Conservation (phyloP, 176 grass and related monocot genomes). For the Triticum turgidum region DNA sequence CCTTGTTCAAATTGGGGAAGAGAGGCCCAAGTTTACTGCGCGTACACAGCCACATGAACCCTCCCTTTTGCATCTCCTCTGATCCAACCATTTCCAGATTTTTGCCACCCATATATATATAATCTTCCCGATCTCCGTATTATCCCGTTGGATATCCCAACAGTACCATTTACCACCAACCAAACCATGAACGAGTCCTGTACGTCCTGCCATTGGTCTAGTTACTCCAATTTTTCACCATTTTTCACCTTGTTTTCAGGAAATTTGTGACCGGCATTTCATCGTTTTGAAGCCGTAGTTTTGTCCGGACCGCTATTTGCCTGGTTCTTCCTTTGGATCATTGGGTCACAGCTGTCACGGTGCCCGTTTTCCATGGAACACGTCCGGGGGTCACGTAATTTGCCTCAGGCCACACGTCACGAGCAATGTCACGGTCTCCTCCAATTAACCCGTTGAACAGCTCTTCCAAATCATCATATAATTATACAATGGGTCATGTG, state of each 20-base stretch:
- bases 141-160: constrained; percentile 10
- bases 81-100: constrained; percentile 48
- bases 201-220: neutral
- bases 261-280: neutral
- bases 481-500: neutral
- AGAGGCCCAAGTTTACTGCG: constrained; percentile 25
- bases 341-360: constrained; percentile 1
- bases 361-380: constrained; percentile 21
- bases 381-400: constrained; percentile 16
- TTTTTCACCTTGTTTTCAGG: neutral
- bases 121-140: neutral
- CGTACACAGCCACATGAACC: constrained; percentile 32
- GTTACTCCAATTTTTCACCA: neutral
- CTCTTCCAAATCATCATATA: neutral
- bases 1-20: neutral
- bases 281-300: neutral
- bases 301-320: neutral
- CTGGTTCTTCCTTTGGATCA: neutral
- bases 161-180: neutral
- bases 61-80: neutral
- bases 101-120: constrained; percentile 10
- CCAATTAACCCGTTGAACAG: constrained; percentile 21
- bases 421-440: constrained; percentile 18
- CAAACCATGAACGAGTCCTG: neutral
- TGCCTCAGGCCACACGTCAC: constrained; percentile 48